Base-by-base conservation (phyloP, 495 filamentous ascomycete genomes). In the Margaritispora aquatica region DNA sequence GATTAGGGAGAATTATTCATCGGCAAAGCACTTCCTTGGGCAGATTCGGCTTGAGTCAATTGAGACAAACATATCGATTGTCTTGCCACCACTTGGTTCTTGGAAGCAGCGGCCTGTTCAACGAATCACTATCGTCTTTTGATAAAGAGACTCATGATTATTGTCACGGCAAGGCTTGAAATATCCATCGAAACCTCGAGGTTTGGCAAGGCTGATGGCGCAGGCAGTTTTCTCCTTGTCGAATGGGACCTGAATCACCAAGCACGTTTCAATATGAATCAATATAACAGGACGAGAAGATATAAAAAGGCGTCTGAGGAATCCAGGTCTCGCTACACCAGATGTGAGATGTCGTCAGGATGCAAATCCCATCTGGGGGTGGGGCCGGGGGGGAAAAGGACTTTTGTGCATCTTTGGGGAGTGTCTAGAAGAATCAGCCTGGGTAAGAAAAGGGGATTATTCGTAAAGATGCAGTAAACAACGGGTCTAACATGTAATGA, bases 171-270 rank as follows among this genome's bases (percentile, higher is more conserved):
- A 23, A 44, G 4, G 7, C 26, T 9, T 15, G 11, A 17, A 21
- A 11, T 19, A 7, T 38, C 13, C 90, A 15, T 15, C 29, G 29
- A 15, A 15, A 34, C 29, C 7, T 85, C 48, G 17, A n/a, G n/a
- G n/a, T n/a, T n/a, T n/a, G n/a, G 22, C 50, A 51, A 60, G 51
- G 57, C 57, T 60, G 49, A 44, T 52, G 44, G 55, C 51, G 58
- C 58, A 55, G 58, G 55, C 26, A 11, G 34, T 34, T 15, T 31
- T 31, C 2, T 26, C 27, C 9, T 34, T 5, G 29, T 24, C 57
- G 57, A 59, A 59, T 59, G 27, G 26, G 26, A 59, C 11, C 8
- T 13, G 31, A 17, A 15, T 10, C n/a, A 19, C 2, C 15, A n/a
- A 47, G 38, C 57, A 60, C 57, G 57, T 60, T 44, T n/a, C 17